phyloP scores from a whole-genome alignment of 495 filamentous ascomycete species.

The Xylaria sp. region DNA sequence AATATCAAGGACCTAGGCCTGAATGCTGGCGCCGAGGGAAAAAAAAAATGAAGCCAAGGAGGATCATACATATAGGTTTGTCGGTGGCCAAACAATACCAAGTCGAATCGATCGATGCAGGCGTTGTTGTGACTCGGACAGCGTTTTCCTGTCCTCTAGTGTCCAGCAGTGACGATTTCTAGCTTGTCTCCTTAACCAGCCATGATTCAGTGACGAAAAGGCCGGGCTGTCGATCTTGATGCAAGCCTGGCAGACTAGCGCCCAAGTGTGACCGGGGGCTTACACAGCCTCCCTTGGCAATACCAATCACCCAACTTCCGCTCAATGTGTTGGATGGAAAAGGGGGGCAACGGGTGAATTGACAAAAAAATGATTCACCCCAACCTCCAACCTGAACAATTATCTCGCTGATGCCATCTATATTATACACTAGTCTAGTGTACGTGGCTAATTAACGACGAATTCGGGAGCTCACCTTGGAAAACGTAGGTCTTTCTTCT shows the following conservation, averaged over 20 bases:
- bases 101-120: background rate
- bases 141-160: background rate
- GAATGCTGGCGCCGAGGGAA: background rate
- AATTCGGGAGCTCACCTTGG: no score
- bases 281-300: conserved; percentile 29
- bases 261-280: conserved; percentile 4
- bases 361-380: background rate
- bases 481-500: background rate
- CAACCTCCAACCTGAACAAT: background rate
- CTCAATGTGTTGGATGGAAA: conserved; percentile 14
- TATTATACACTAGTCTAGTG: no score
- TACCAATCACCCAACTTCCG: conserved; percentile 5
- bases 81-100: background rate
- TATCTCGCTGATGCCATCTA: background rate
- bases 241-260: background rate
- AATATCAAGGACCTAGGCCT: conserved; percentile 1
- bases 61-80: conserved; percentile 2
- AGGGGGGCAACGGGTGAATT: background rate
- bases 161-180: background rate
- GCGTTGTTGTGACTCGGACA: background rate
- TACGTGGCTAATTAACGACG: conserved; percentile 9
- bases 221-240: conserved; percentile 3
- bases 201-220: conserved; percentile 17
- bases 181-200: conserved; percentile 3
- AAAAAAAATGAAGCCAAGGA: no score